Evolutionary conservation across 2,329 filamentous ascomycete genomes (phyloP).

Genomic region (Colletotrichum paranaense): DNA sequence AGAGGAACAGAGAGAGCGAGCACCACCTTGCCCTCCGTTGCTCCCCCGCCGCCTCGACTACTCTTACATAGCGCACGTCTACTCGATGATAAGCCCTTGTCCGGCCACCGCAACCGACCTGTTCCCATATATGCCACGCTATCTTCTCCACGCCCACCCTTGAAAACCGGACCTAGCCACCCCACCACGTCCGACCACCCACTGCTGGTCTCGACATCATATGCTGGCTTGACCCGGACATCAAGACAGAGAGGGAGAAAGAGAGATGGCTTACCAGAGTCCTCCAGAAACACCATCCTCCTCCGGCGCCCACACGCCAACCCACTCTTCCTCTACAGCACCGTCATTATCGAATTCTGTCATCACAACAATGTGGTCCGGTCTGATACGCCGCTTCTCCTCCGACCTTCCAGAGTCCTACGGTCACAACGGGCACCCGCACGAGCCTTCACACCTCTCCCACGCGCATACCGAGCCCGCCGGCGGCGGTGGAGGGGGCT

Average conservation of each 20-base stretch:
- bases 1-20: neutral
- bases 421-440: slow-evolving; percentile 37
- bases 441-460: slow-evolving; percentile 38
- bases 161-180: neutral
- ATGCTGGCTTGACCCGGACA: neutral
- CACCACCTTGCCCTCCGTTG: neutral
- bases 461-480: slow-evolving; percentile 39
- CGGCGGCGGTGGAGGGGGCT: slow-evolving; percentile 13
- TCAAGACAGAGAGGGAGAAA: neutral
- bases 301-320: slow-evolving; percentile 42
- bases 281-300: slow-evolving; percentile 39
- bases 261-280: slow-evolving; percentile 30
- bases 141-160: neutral
- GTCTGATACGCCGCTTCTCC: slow-evolving; percentile 76
- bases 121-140: neutral
- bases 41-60: neutral
- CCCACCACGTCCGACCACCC: neutral
- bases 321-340: slow-evolving; percentile 38
- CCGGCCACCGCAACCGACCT: slow-evolving; percentile 1
- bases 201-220: neutral
- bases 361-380: slow-evolving; percentile 62
- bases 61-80: neutral
- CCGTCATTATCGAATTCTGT: slow-evolving; percentile 45
- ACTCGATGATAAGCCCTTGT: slow-evolving; percentile 1
- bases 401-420: slow-evolving; percentile 52